Percentiles rank a stretch among this genome's conserved stretches.
These are phyloP conservation scores for Hamigera avellanea DNA, from an alignment of 495 filamentous ascomycete genomes.

Conservation along the genomic window DNA sequence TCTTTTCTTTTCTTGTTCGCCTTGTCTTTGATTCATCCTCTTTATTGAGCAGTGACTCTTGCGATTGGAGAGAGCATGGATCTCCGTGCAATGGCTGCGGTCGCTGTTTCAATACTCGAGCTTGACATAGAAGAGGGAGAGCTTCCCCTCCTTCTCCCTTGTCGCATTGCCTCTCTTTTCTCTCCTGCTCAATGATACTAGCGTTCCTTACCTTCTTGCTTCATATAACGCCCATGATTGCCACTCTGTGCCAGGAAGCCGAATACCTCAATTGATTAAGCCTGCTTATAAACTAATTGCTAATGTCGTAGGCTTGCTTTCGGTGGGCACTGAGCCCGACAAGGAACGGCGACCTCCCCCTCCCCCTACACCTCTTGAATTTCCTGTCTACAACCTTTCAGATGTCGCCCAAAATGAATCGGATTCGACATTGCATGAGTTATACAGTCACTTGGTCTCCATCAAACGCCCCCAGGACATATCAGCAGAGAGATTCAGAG, in stretches of 20 bases:
- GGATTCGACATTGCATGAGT: constrained; percentile 19
- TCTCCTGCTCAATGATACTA: too few relatives aligned
- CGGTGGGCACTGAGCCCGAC: constrained; percentile 26
- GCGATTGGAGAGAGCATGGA: too few relatives aligned
- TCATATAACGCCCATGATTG: too few relatives aligned
- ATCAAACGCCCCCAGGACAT: constrained; percentile 44
- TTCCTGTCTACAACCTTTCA: constrained; percentile 31
- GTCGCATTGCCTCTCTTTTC: too few relatives aligned
- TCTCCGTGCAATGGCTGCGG: too few relatives aligned
- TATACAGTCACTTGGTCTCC: constrained; percentile 31
- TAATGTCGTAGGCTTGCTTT: constrained; percentile 17
- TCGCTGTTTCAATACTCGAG: too few relatives aligned
- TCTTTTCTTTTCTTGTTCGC: not conserved
- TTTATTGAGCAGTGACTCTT: too few relatives aligned
- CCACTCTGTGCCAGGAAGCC: too few relatives aligned
- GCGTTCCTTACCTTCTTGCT: too few relatives aligned
- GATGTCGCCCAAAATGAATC: constrained; percentile 11
- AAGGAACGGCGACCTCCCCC: constrained; percentile 34
- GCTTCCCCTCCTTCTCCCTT: not conserved
- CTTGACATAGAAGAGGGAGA: not conserved
- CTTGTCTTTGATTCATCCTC: too few relatives aligned
- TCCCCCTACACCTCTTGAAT: constrained; percentile 35
- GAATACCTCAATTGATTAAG: too few relatives aligned
- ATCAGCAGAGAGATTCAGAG: constrained; percentile 32
- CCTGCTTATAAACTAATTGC: too few relatives aligned